Percentiles rank a stretch among this genome's conserved stretches.
Conservation (phyloP, 2,329 filamentous ascomycete genomes). For the Pseudonectria buxi region DNA sequence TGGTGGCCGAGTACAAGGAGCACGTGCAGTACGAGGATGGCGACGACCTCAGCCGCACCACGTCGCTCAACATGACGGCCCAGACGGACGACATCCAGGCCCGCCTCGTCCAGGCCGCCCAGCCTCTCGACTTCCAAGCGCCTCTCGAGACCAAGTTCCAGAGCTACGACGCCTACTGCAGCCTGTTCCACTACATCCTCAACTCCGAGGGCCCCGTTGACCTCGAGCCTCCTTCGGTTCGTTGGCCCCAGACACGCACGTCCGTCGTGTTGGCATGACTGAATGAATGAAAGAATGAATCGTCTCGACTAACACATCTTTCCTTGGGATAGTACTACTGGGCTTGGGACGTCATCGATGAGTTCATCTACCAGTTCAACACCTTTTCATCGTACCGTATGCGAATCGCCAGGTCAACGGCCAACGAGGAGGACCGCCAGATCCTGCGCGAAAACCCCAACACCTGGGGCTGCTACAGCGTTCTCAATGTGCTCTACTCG, state of each 20-base stretch:
- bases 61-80: constrained; percentile 60
- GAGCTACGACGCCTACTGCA: constrained; percentile 99
- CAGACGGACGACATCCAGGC: constrained; percentile 89
- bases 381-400: constrained; percentile 97
- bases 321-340: constrained; percentile 72
- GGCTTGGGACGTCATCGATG: constrained; percentile 99
- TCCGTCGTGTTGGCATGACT: no score
- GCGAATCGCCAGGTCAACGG: constrained; percentile 72
- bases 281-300: constrained; percentile 6
- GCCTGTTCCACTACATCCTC: constrained; percentile 96
- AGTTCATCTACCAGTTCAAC: constrained; percentile 99
- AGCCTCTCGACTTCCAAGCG: constrained; percentile 92
- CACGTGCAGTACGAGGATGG: constrained; percentile 91
- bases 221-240: constrained; percentile 89
- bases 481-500: constrained; percentile 98
- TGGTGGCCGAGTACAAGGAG: constrained; percentile 93
- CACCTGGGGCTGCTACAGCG: constrained; percentile 99
- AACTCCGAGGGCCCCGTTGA: constrained; percentile 99
- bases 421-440: constrained; percentile 88
- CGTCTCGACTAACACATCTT: constrained; percentile 13
- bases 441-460: constrained; percentile 94
- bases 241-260: constrained; percentile 29
- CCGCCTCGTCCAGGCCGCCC: constrained; percentile 82
- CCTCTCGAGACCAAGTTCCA: constrained; percentile 95
- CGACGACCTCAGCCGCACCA: constrained; percentile 70